These are phyloP conservation scores for Sungouiella thailandica DNA, from an alignment of 805 yeast genomes.

Conservation along the genomic window DNA sequence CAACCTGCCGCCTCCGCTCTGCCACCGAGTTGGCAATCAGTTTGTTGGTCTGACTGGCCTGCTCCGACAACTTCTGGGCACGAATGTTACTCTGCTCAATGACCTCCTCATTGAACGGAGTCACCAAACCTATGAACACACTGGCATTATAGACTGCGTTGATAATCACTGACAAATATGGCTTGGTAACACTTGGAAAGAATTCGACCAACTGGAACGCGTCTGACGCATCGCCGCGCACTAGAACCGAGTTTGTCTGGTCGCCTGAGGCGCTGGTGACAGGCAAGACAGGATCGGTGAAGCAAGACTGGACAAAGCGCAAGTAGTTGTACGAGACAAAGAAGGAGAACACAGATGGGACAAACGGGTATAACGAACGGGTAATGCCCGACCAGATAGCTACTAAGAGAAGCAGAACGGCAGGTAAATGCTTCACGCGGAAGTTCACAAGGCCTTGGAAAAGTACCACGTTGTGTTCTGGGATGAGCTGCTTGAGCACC, in stretches of 20 bases:
- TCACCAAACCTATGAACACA: slow-evolving; percentile 43
- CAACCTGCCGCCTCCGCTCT: slow-evolving; percentile 74
- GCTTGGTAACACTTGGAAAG: slow-evolving; percentile 65
- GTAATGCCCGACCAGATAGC: slow-evolving; percentile 29
- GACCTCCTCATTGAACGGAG: slow-evolving; percentile 62
- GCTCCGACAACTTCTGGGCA: slow-evolving; percentile 57
- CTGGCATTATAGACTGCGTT: slow-evolving; percentile 29
- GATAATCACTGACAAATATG: slow-evolving; percentile 49
- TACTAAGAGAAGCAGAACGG: slow-evolving; percentile 32
- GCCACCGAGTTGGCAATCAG: slow-evolving; percentile 47
- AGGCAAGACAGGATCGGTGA: slow-evolving; percentile 54
- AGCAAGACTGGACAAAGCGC: slow-evolving; percentile 65
- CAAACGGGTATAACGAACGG: slow-evolving; percentile 41
- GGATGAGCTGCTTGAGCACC: slow-evolving; percentile 53
- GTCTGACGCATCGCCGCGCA: slow-evolving; percentile 83
- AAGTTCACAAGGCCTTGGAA: slow-evolving; percentile 42
- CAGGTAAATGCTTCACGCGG: slow-evolving; percentile 62
- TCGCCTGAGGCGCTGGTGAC: slow-evolving; percentile 29
- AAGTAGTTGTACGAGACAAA: slow-evolving; percentile 70
- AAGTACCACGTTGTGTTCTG: slow-evolving; percentile 50
- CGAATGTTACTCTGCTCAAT: slow-evolving; percentile 71
- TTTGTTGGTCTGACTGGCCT: slow-evolving; percentile 36
- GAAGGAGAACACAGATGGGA: slow-evolving; percentile 58
- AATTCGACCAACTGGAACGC: slow-evolving; percentile 79
- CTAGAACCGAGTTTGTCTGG: slow-evolving; percentile 18